phyloP scores from a whole-genome alignment of 1,284 basidiomycete species.

The Moniliella sp. region DNA sequence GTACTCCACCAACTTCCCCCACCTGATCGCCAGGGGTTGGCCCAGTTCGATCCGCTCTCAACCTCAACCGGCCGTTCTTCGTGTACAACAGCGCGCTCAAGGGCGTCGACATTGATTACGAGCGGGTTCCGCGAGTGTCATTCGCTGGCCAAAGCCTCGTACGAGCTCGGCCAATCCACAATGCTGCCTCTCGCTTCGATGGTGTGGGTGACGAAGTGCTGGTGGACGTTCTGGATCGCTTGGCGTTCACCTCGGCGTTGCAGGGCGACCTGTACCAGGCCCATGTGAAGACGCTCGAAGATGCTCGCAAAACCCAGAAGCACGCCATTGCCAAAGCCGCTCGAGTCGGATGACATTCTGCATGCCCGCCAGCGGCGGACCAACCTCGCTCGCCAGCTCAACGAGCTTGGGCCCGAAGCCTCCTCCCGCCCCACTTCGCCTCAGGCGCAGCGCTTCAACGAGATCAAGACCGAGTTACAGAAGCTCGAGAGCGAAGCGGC shows the following conservation, averaged over 20 bases:
- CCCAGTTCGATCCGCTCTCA: constrained; percentile 19
- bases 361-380: constrained; percentile 9
- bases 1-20: constrained; percentile 17
- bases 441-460: constrained; percentile 3
- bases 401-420: constrained; percentile 17
- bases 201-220: constrained; percentile 14
- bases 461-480: constrained; percentile 9
- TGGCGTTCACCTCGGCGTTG: background rate
- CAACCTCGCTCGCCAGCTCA: constrained; percentile 13
- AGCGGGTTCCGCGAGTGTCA: constrained; percentile 14
- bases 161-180: constrained; percentile 17
- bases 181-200: constrained; percentile 14
- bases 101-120: constrained; percentile 17
- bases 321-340: constrained; percentile 2
- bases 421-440: constrained; percentile 9
- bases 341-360: background rate
- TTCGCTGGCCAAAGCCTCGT: constrained; percentile 13
- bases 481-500: constrained; percentile 16
- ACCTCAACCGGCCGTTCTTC: constrained; percentile 16
- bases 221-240: constrained; percentile 6
- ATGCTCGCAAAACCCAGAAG: constrained; percentile 11
- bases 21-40: constrained; percentile 17
- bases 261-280: constrained; percentile 11
- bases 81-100: constrained; percentile 17
- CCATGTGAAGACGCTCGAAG: constrained; percentile 13